A percentile compares a stretch with the other conserved stretches of the same genome.
These are phyloP conservation scores for Aspergillus fumigatus DNA, from an alignment of 2,329 filamentous ascomycete species.

Conservation along the genomic window DNA sequence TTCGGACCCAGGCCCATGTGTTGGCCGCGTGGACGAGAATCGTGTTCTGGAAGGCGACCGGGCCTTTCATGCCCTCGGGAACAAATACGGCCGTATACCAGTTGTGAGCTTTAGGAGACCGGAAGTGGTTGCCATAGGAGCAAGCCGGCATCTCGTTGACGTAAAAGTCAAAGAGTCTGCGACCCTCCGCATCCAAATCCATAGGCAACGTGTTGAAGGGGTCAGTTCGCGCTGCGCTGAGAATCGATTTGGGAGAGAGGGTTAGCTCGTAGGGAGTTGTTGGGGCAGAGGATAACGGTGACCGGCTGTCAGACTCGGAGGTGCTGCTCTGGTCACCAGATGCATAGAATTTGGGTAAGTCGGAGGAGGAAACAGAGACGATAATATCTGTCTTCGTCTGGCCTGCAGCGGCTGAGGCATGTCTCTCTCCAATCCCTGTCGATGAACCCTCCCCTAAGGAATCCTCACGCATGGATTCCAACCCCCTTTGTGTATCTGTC, in stretches of 20 bases:
- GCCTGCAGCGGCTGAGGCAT: neutral
- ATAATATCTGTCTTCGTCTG: neutral
- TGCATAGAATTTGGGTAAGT: neutral
- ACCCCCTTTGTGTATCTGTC: neutral
- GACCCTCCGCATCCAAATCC: slow-evolving; percentile 26
- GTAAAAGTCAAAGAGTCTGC: slow-evolving; percentile 37
- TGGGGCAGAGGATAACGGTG: slow-evolving; percentile 12
- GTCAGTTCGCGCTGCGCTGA: slow-evolving; percentile 36
- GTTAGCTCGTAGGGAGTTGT: slow-evolving; percentile 14
- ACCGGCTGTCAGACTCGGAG: slow-evolving; percentile 8
- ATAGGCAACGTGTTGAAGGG: slow-evolving; percentile 36
- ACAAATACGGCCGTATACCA: slow-evolving; percentile 38
- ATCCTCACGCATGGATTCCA: neutral
- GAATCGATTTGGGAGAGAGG: slow-evolving; percentile 27
- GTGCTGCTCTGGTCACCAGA: slow-evolving; percentile 7
- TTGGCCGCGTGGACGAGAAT: slow-evolving; percentile 38
- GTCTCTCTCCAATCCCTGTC: slow-evolving; percentile 2
- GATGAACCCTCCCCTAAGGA: neutral
- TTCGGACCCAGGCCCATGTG: slow-evolving; percentile 35
- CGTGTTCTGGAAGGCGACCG: slow-evolving; percentile 35
- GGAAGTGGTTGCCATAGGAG: slow-evolving; percentile 35
- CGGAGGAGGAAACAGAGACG: neutral
- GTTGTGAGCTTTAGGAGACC: slow-evolving; percentile 32
- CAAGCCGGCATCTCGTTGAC: slow-evolving; percentile 37
- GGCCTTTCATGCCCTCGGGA: slow-evolving; percentile 38